Evolutionary conservation across 306 rosid genomes (phyloP).

Genomic region (Luffa acutangula): DNA sequence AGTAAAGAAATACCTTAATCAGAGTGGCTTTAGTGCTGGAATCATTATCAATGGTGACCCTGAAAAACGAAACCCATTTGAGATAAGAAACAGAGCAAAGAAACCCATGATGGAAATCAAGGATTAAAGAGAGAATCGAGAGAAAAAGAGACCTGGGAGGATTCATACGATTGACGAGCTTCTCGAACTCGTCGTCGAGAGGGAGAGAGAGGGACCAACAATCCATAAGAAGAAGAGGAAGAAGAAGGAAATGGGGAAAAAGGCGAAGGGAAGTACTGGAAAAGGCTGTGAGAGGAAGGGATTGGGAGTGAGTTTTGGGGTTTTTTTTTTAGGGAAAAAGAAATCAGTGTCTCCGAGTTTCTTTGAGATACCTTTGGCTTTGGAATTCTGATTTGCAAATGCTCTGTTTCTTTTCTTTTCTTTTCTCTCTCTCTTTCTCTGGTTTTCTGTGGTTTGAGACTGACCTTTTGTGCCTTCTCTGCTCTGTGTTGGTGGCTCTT

Average conservation of each 20-base stretch:
- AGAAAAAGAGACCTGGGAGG: constrained; percentile 67
- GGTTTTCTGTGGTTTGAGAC: not conserved
- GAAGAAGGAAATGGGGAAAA: not conserved
- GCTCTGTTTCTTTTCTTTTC: not conserved
- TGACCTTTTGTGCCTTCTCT: constrained; percentile 12
- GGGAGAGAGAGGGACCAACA: constrained; percentile 57
- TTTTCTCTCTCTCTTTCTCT: not conserved
- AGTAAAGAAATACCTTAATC: constrained; percentile 47
- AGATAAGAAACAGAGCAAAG: constrained; percentile 13
- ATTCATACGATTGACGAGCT: constrained; percentile 77
- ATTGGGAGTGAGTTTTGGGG: not conserved
- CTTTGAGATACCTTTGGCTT: constrained; percentile 16
- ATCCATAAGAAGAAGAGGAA: constrained; percentile 36
- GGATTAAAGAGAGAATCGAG: constrained; percentile 8
- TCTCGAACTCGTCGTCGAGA: constrained; percentile 63
- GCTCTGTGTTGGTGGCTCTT: constrained; percentile 38
- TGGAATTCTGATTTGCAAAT: constrained; percentile 19
- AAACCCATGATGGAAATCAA: not conserved
- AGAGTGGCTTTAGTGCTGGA: constrained; percentile 57
- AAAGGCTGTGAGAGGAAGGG: not conserved
- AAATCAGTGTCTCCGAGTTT: not conserved
- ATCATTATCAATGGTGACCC: constrained; percentile 81
- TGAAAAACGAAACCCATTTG: constrained; percentile 26
- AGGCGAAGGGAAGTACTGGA: constrained; percentile 1
- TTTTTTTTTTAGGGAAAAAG: not conserved